Percentiles rank a stretch among this genome's conserved stretches.
phyloP scores from a whole-genome alignment of 2,329 filamentous ascomycete genomes.

The Cladosporium austrohemisphaericum region DNA sequence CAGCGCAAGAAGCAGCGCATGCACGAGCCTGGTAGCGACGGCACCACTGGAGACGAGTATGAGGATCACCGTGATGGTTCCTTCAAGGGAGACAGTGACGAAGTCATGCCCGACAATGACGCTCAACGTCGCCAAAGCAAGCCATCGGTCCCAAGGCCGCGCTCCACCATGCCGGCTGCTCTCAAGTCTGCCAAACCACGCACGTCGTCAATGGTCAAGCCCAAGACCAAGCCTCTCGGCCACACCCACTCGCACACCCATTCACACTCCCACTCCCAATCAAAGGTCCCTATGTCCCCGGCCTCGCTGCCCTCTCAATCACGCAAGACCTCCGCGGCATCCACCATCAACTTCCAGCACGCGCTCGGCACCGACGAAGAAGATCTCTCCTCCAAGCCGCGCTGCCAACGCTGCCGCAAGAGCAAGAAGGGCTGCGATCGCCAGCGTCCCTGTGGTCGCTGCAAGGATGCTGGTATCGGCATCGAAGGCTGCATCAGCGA shows the following conservation, averaged over 20 bases:
- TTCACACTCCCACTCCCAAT: conserved; percentile 15
- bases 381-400: conserved; percentile 89
- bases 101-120: conserved; percentile 26
- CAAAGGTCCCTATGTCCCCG: conserved; percentile 50
- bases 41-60: conserved; percentile 59
- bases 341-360: conserved; percentile 58
- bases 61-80: conserved; percentile 50
- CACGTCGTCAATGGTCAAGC: conserved; percentile 49
- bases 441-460: conserved; percentile 89
- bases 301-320: conserved; percentile 64
- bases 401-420: conserved; percentile 97
- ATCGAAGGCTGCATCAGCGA: conserved; percentile 94
- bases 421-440: conserved; percentile 99
- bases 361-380: conserved; percentile 68
- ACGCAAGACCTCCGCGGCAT: conserved; percentile 68
- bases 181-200: conserved; percentile 41
- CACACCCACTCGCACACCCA: conserved; percentile 12
- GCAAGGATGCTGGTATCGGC: conserved; percentile 91
- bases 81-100: conserved; percentile 55
- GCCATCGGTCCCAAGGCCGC: conserved; percentile 40
- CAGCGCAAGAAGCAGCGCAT: conserved; percentile 35
- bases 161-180: conserved; percentile 30
- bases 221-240: conserved; percentile 42
- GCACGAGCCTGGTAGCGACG: conserved; percentile 53
- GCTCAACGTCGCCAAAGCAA: conserved; percentile 36